These are phyloP conservation scores for Letharia lupina DNA, from an alignment of 495 filamentous ascomycete species.

Conservation along the genomic window DNA sequence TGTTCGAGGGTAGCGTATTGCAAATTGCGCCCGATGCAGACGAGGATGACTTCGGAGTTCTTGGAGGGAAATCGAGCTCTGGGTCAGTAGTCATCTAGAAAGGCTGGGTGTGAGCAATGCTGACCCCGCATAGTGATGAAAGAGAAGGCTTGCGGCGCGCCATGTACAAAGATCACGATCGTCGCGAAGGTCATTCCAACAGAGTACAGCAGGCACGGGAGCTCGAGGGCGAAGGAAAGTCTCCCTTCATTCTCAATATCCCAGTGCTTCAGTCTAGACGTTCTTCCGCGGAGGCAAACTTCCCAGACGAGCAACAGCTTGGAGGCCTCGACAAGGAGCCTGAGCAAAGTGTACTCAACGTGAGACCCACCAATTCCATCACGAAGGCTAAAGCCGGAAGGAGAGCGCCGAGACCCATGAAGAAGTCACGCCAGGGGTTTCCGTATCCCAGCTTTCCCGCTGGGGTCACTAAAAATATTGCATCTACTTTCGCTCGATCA, in stretches of 20 bases:
- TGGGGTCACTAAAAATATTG: conserved; percentile 64
- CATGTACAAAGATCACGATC: conserved; percentile 29
- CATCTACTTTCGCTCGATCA: conserved; percentile 57
- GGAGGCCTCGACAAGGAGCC: neutral
- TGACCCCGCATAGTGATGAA: conserved; percentile 38
- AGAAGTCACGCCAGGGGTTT: conserved; percentile 64
- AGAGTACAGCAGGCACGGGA: neutral
- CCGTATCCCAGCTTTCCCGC: conserved; percentile 66
- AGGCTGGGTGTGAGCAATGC: conserved; percentile 8
- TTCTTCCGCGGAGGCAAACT: conserved; percentile 12
- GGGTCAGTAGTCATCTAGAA: conserved; percentile 19
- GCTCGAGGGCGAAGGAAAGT: neutral
- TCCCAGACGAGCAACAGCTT: conserved; percentile 19
- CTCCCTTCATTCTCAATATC: conserved; percentile 16
- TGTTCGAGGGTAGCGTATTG: conserved; percentile 11
- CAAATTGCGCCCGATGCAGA: conserved; percentile 28
- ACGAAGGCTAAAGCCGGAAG: conserved; percentile 5
- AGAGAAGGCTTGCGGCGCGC: conserved; percentile 41
- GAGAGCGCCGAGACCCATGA: conserved; percentile 43
- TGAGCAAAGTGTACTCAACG: neutral
- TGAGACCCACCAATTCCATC: neutral
- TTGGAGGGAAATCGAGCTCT: conserved; percentile 30
- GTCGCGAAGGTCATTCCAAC: neutral
- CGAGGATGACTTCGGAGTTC: conserved; percentile 33
- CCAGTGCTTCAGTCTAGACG: conserved; percentile 8